Evolutionary conservation across 164 flowering plant genomes (phyloP), one percentile per base, ranked within the genome.

Genomic region (Umbellularia californica): DNA sequence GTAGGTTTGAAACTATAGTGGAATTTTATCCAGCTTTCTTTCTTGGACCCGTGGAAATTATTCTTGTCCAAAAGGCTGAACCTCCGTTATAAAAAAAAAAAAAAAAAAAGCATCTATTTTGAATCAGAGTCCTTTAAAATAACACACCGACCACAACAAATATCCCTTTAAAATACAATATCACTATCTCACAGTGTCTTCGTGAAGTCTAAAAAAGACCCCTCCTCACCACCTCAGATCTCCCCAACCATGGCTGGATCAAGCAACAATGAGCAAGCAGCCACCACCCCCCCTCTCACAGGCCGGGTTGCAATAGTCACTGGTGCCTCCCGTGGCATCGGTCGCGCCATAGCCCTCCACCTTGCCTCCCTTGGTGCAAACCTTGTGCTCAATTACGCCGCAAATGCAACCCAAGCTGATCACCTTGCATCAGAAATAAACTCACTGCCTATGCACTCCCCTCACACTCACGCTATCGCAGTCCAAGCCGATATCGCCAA

Each of bases 251-350:
- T 60, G 64, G 64, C 64, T 5, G 64, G 47, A 41, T 41, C 47
- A 41, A 41, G 47, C 47, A 41, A 0, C 23, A 60, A 7, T 7
- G 64, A 60, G 64, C 64, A 20, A 14, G 22, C n/a, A 60, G 5
- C 12, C 24, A 60, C 20, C 64, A 15, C 23, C 24, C 10, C 7
- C 27, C 67, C 28, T 20, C 87, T 86, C 65, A 74, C 69, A 41
- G 86, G 76, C 70, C 79, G 90, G 14, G 85, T 85, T 0, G 88
- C 87, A 1, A 85, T 87, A 19, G 84, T 87, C 41, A 87, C 88
- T 19, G 90, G 90, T n/a, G 82, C 83, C 5, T 84, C 90, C 2
- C 83, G 90, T 2, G 90, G 90, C 0, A 87, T 86, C 27, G 90
- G 90, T 28, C 72, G 78, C 2, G 87, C 79, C 69, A 78, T 85